Evolutionary conservation across 2,329 filamentous ascomycete species (phyloP).

Genomic region (Bipolaris zeicola): DNA sequence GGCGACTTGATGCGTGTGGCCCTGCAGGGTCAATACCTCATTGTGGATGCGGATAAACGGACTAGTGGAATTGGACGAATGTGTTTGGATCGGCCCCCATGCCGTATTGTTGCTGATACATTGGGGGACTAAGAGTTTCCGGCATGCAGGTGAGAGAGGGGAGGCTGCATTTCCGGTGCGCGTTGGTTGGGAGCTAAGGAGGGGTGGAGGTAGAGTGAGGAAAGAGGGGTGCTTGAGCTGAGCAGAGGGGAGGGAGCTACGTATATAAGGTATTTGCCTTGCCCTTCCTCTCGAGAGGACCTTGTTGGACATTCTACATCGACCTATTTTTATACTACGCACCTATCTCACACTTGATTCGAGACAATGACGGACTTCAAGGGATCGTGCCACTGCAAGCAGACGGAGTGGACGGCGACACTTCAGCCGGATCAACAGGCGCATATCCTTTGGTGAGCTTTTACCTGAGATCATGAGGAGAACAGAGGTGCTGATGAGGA

Average conservation of each 20-base stretch:
- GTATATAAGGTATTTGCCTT: background rate
- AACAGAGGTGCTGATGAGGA: background rate
- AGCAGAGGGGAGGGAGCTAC: background rate
- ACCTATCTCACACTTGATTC: background rate
- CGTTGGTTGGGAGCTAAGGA: background rate
- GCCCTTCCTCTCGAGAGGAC: conserved; percentile 7
- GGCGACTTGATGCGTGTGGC: too few relatives aligned
- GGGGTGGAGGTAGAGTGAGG: too few relatives aligned
- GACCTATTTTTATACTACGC: background rate
- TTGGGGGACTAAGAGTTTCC: background rate
- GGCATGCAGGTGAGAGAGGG: background rate
- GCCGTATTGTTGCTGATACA: conserved; percentile 6
- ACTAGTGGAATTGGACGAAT: background rate
- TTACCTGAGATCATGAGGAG: too few relatives aligned
- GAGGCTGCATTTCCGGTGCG: background rate
- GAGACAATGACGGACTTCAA: conserved; percentile 52
- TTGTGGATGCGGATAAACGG: background rate
- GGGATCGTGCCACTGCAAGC: conserved; percentile 62
- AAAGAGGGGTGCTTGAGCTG: background rate
- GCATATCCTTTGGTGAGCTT: conserved; percentile 54
- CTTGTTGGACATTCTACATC: conserved; percentile 14
- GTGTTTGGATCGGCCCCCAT: background rate
- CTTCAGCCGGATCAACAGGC: conserved; percentile 53
- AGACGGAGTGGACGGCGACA: conserved; percentile 58
- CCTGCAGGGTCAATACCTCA: background rate